Evolutionary conservation across 768 basidiomycete species (phyloP).

Genomic region (Cantharellus anzutake): DNA sequence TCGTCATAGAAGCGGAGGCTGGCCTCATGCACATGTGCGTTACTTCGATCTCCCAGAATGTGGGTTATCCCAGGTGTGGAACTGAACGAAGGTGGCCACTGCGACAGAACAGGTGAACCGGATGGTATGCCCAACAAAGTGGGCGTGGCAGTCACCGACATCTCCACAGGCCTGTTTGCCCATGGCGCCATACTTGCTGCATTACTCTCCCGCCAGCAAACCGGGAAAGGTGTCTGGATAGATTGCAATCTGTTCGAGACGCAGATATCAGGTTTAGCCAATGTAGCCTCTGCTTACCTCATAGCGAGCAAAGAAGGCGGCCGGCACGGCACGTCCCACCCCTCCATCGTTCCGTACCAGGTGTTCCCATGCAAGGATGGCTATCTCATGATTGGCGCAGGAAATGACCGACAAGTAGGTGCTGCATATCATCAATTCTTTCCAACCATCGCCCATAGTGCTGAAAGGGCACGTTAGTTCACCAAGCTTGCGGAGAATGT

Average conservation of each 20-base stretch:
- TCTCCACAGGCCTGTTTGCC: constrained; percentile 74
- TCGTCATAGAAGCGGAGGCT: constrained; percentile 73
- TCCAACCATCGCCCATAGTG: not conserved
- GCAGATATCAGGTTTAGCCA: constrained; percentile 83
- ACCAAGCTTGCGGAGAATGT: constrained; percentile 42
- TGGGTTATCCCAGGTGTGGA: not conserved
- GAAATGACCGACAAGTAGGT: constrained; percentile 65
- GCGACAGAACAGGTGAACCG: constrained; percentile 62
- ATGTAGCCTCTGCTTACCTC: constrained; percentile 86
- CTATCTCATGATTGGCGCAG: constrained; percentile 85
- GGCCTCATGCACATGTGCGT: constrained; percentile 86
- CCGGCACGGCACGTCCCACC: constrained; percentile 83
- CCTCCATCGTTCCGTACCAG: constrained; percentile 87
- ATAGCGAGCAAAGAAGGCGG: constrained; percentile 67
- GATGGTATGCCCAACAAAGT: constrained; percentile 79
- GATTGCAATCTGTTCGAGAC: constrained; percentile 87
- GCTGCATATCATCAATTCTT: not conserved
- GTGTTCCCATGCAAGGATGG: constrained; percentile 29
- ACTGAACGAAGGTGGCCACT: not conserved
- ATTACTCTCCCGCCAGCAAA: constrained; percentile 59
- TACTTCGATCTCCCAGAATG: constrained; percentile 4
- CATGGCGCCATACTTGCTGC: constrained; percentile 89
- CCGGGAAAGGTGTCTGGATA: constrained; percentile 77
- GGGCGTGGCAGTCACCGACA: constrained; percentile 86
- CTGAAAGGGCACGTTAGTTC: constrained; percentile 33